Conservation (phyloP, 176 grass and related monocot species). For the Aechmea fasciata region DNA sequence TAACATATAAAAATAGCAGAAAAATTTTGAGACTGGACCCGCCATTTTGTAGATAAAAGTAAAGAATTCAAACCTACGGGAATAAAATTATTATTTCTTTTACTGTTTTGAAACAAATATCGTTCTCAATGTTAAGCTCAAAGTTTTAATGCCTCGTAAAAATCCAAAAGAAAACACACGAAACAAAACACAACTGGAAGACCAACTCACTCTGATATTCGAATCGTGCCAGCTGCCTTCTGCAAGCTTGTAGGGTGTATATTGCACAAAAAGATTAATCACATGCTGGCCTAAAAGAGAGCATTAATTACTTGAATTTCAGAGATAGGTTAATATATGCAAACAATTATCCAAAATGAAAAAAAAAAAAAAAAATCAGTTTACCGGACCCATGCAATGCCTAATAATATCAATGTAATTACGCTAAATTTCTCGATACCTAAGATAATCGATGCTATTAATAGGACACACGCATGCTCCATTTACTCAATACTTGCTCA, state of each 20-base stretch:
- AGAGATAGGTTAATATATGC: background rate
- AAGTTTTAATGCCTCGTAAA: background rate
- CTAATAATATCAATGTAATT: too few relatives aligned
- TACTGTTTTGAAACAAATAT: background rate
- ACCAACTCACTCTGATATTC: slow-evolving; percentile 71
- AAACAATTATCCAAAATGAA: background rate
- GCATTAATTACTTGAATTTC: background rate
- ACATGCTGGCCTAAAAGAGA: slow-evolving; percentile 76
- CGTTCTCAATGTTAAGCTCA: too few relatives aligned
- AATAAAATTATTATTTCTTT: background rate
- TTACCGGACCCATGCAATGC: background rate
- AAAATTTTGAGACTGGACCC: background rate
- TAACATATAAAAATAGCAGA: background rate
- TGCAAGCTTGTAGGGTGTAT: slow-evolving; percentile 77
- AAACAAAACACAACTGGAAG: slow-evolving; percentile 5
- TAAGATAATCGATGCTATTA: too few relatives aligned
- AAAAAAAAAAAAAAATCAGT: background rate
- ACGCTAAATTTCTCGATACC: too few relatives aligned
- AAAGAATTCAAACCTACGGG: background rate
- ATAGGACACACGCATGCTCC: background rate
- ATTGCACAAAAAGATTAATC: slow-evolving; percentile 93
- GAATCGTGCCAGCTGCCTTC: slow-evolving; percentile 83
- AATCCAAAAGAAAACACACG: slow-evolving; percentile 4
- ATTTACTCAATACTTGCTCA: background rate
- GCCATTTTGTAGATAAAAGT: background rate